Percentiles rank a stretch among this genome's conserved stretches.
Evolutionary conservation across 2,329 filamentous ascomycete genomes (phyloP).

Genomic region (Scortechinia acanthostroma): DNA sequence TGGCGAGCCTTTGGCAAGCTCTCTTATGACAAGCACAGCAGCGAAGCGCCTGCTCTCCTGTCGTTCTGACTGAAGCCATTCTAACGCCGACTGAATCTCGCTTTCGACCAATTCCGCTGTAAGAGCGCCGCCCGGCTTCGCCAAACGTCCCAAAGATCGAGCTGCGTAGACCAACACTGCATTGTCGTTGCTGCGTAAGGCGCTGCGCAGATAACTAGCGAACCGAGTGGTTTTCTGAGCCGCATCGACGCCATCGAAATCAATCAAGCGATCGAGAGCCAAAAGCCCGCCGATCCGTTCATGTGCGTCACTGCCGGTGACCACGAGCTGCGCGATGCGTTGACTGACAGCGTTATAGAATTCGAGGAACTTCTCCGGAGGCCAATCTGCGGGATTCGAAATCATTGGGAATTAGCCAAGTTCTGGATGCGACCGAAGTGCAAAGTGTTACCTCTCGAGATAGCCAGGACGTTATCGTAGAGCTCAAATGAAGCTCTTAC

Average conservation of each 20-base stretch:
- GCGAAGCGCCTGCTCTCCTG: slow-evolving; percentile 62
- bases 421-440: slow-evolving; percentile 4
- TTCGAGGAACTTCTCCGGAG: slow-evolving; percentile 22
- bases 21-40: slow-evolving; percentile 58
- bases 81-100: slow-evolving; percentile 61
- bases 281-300: slow-evolving; percentile 57
- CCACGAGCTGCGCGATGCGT: slow-evolving; percentile 58
- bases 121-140: slow-evolving; percentile 59
- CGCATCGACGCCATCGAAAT: slow-evolving; percentile 65
- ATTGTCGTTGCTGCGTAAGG: slow-evolving; percentile 59
- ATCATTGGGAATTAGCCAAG: too few species aligned
- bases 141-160: slow-evolving; percentile 57
- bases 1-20: slow-evolving; percentile 61
- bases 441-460: slow-evolving; percentile 29
- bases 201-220: slow-evolving; percentile 56
- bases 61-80: slow-evolving; percentile 63
- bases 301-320: background rate
- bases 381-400: slow-evolving; percentile 13
- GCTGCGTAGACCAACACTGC: slow-evolving; percentile 58
- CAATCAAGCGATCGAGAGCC: slow-evolving; percentile 59
- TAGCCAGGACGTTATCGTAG: slow-evolving; percentile 30
- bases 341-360: slow-evolving; percentile 63
- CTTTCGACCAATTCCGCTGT: slow-evolving; percentile 66
- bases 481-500: slow-evolving; percentile 37
- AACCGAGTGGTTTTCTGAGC: slow-evolving; percentile 66